Evolutionary conservation across 2,329 filamentous ascomycete genomes (phyloP).

Genomic region (Westerdykella ornata): DNA sequence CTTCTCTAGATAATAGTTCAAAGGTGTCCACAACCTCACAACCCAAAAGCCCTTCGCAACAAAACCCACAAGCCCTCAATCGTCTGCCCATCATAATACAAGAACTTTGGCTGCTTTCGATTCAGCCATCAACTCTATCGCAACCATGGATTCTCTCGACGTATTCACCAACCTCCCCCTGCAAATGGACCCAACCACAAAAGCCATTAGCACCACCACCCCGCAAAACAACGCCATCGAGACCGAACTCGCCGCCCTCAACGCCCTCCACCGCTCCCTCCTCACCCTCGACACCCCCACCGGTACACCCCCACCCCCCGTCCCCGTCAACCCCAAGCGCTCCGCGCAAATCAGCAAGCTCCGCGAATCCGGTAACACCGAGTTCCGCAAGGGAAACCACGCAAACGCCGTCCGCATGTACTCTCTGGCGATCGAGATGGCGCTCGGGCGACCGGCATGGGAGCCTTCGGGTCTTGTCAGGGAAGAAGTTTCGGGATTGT

Average conservation of each 20-base stretch:
- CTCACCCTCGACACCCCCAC: constrained; percentile 58
- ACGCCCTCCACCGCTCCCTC: constrained; percentile 69
- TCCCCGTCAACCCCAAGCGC: constrained; percentile 90
- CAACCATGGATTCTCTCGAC: constrained; percentile 41
- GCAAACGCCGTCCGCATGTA: constrained; percentile 75
- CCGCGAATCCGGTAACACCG: constrained; percentile 75
- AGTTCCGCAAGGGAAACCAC: constrained; percentile 72
- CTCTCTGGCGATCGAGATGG: constrained; percentile 84
- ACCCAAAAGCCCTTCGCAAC: not conserved
- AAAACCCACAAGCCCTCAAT: not conserved
- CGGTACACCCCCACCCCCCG: constrained; percentile 70
- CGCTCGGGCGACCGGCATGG: constrained; percentile 72
- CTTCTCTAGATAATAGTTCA: not conserved
- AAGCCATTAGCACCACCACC: constrained; percentile 55
- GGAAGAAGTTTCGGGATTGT: constrained; percentile 74
- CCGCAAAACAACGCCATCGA: constrained; percentile 34
- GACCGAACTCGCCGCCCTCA: constrained; percentile 60
- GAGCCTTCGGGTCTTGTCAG: constrained; percentile 76
- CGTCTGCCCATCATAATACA: not conserved
- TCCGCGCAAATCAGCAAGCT: constrained; percentile 82
- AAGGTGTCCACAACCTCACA: constrained; percentile 18
- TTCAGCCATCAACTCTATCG: not conserved
- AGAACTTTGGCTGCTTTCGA: not conserved
- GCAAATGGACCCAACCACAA: constrained; percentile 71
- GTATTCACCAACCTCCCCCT: constrained; percentile 80